Evolutionary conservation across 805 yeast genomes (phyloP), one percentile per base, ranked within the genome.

Genomic region (Barnettozyma pratensis): DNA sequence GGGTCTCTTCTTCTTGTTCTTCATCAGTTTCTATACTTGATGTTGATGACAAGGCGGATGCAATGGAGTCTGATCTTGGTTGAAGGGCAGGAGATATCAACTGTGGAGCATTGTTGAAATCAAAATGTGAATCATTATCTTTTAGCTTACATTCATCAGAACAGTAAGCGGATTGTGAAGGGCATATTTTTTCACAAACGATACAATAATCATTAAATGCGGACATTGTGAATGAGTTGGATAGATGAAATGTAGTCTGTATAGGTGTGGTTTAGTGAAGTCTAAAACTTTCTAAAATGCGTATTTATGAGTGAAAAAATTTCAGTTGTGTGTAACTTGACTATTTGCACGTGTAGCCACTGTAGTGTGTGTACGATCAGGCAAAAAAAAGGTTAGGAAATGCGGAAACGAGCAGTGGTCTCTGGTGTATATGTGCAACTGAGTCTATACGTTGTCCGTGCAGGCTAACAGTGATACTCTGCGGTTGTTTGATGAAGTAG

Each of bases 191-290:
- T 57, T 79, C 83, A 64, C 85, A 79, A 49, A 76, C 81, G 42
- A 76, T 69, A 68, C 85, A 79, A 64, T 66, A 79, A 60, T 79
- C 83, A 59, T 73, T 76, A 53, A 69, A 64, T 54, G 80, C 73
- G 44, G 67, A 54, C 63, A 60, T 60, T 31, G 11, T 8, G 34
- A 3, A 8, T 8, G 11, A 31, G 8, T 31, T 11, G 2, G 34
- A 31, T 11, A 3, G 34, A 19, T 19, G 19, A 19, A 19, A 19
- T 2, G 2, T 2, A 19, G 19, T 19, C 3, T 19, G 19, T 19
- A 19, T 19, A 19, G 19, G 3, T 19, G 19, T 19, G 19, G 19
- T 19, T 19, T 19, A 19, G 19, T 19, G 19, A 19, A 19, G 19
- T 19, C 19, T 19, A 19, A 19, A 19, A 19, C 19, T 19, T 19